Evolutionary conservation across 441 rosid species (phyloP).

Genomic region (Eugenia klotzschiana): DNA sequence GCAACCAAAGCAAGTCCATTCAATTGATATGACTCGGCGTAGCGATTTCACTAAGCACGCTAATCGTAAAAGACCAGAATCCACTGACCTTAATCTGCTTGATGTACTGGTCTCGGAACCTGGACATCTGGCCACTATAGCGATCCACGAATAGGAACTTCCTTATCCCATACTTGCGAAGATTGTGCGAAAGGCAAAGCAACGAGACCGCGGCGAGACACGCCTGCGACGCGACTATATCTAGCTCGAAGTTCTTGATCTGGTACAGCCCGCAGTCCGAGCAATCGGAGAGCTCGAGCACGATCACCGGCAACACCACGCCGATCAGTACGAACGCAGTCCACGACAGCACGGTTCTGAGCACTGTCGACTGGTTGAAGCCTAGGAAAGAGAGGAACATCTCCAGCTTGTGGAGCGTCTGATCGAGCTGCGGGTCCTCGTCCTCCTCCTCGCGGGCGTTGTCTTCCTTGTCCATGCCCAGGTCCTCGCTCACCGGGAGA

Average conservation of each 20-base stretch:
- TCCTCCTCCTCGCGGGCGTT: background rate
- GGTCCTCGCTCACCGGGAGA: background rate
- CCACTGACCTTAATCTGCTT: conserved; percentile 20
- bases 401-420: conserved; percentile 20
- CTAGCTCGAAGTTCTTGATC: background rate
- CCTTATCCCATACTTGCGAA: conserved; percentile 58
- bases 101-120: conserved; percentile 33
- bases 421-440: conserved; percentile 14
- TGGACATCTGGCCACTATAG: conserved; percentile 36
- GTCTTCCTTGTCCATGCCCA: conserved; percentile 3
- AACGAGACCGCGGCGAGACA: background rate
- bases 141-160: conserved; percentile 77
- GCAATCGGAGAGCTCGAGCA: conserved; percentile 2
- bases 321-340: conserved; percentile 21
- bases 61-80: background rate
- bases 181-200: conserved; percentile 36
- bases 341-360: conserved; percentile 6
- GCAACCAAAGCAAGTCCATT: background rate
- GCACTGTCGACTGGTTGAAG: conserved; percentile 15
- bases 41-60: background rate
- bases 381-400: conserved; percentile 22
- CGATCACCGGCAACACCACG: conserved; percentile 37
- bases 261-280: conserved; percentile 1
- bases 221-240: conserved; percentile 4
- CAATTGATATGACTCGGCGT: background rate